Evolutionary conservation across 2,329 filamentous ascomycete species (phyloP).

Genomic region (Sclerotinia sclerotiorum): DNA sequence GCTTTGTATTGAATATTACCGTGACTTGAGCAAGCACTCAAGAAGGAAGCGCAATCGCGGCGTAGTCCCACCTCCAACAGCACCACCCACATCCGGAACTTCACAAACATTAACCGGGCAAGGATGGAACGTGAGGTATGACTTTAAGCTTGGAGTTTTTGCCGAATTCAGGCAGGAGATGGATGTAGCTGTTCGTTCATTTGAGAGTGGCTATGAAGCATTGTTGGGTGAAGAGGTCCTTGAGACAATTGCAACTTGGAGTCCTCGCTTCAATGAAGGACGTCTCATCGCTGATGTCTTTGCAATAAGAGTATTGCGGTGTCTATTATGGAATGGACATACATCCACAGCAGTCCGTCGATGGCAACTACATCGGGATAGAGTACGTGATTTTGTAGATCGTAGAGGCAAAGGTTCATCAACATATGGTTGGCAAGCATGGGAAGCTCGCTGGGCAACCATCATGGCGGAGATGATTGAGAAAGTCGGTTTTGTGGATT

Average conservation of each 20-base stretch:
- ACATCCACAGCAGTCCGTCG: slow-evolving; percentile 76
- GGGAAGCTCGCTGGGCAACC: slow-evolving; percentile 74
- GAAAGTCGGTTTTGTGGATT: slow-evolving; percentile 52
- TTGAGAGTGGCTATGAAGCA: slow-evolving; percentile 81
- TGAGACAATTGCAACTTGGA: slow-evolving; percentile 88
- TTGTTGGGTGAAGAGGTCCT: slow-evolving; percentile 81
- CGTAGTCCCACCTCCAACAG: slow-evolving; percentile 73
- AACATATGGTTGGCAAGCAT: slow-evolving; percentile 92
- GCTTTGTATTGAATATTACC: slow-evolving; percentile 82
- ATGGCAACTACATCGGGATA: slow-evolving; percentile 76
- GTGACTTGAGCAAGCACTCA: slow-evolving; percentile 88
- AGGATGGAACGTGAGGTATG: slow-evolving; percentile 92
- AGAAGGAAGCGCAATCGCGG: slow-evolving; percentile 84
- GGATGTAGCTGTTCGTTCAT: slow-evolving; percentile 81
- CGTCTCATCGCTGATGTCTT: slow-evolving; percentile 81
- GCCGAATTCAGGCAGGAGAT: slow-evolving; percentile 93
- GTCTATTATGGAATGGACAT: slow-evolving; percentile 76
- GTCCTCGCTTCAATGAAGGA: slow-evolving; percentile 87
- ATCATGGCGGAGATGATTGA: slow-evolving; percentile 63
- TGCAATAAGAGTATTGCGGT: slow-evolving; percentile 77
- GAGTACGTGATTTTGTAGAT: slow-evolving; percentile 75
- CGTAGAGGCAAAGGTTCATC: slow-evolving; percentile 79
- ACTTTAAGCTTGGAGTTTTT: slow-evolving; percentile 88
- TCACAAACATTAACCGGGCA: slow-evolving; percentile 81
- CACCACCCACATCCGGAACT: slow-evolving; percentile 78